phyloP scores from a whole-genome alignment of 2,329 filamentous ascomycete genomes.

The Pyrenochaeta sp. region DNA sequence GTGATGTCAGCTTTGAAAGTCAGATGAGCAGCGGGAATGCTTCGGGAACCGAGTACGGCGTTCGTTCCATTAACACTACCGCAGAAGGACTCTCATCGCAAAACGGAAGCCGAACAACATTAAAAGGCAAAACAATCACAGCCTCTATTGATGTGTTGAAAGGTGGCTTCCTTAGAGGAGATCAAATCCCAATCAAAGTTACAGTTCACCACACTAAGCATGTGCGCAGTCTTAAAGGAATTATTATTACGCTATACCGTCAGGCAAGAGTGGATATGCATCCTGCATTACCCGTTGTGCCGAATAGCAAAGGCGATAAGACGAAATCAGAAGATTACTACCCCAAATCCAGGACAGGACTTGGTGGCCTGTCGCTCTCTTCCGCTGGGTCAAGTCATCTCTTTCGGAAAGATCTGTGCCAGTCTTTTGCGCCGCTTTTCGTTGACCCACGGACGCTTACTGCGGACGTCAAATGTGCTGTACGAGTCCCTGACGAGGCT shows the following conservation, averaged over 20 bases:
- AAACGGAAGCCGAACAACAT: conserved; percentile 60
- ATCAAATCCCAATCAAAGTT: conserved; percentile 80
- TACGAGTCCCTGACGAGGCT: conserved; percentile 86
- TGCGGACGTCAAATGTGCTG: conserved; percentile 80
- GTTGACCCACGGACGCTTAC: conserved; percentile 82
- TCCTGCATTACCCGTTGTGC: conserved; percentile 67
- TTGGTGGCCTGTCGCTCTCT: conserved; percentile 85
- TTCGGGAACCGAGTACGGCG: conserved; percentile 53
- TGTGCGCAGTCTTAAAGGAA: conserved; percentile 88
- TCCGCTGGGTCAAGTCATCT: conserved; percentile 87
- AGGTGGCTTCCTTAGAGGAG: conserved; percentile 85
- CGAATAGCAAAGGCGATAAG: conserved; percentile 71
- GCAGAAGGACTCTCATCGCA: conserved; percentile 52
- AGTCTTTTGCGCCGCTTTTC: conserved; percentile 87
- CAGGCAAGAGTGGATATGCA: conserved; percentile 89
- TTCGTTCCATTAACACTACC: conserved; percentile 52
- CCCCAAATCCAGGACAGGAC: conserved; percentile 84
- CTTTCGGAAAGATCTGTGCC: conserved; percentile 94
- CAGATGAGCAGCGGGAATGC: conserved; percentile 65
- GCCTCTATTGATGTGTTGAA: conserved; percentile 84
- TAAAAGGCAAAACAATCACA: conserved; percentile 80
- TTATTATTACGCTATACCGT: conserved; percentile 91
- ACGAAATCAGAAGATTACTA: conserved; percentile 84
- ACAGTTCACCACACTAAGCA: conserved; percentile 87
- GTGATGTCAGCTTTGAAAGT: conserved; percentile 58